Evolutionary conservation across 352 stramenopile species (phyloP).

Genomic region (Pythium dissimile): DNA sequence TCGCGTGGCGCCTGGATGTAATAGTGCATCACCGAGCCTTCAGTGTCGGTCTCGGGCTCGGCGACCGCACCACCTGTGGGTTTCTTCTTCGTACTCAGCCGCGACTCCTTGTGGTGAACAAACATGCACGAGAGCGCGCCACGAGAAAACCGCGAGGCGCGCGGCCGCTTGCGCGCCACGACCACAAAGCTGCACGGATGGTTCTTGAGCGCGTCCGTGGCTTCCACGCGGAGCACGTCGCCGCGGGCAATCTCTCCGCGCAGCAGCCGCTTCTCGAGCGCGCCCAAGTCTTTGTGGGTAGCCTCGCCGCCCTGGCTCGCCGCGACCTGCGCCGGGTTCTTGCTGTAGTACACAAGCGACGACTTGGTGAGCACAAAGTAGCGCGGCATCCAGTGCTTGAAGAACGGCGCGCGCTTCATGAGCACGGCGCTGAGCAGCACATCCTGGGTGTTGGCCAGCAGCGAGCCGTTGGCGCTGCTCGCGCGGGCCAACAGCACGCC

Average conservation of each 20-base stretch:
- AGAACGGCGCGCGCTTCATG: conserved; percentile 68
- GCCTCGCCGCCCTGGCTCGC: conserved; percentile 18
- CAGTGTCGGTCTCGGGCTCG: conserved; percentile 17
- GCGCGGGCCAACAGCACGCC: conserved; percentile 18
- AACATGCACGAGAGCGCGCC: conserved; percentile 41
- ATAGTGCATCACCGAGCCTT: conserved; percentile 52
- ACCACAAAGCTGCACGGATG: conserved; percentile 67
- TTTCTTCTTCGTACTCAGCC: conserved; percentile 30
- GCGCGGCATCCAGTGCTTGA: conserved; percentile 68
- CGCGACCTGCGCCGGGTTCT: conserved; percentile 40
- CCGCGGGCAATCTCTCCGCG: conserved; percentile 54
- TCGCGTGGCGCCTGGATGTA: conserved; percentile 68
- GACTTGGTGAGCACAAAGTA: conserved; percentile 63
- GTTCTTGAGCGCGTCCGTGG: conserved; percentile 52
- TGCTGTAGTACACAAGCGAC: conserved; percentile 68
- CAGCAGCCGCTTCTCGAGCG: conserved; percentile 56
- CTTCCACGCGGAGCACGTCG: conserved; percentile 63
- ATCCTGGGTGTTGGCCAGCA: conserved; percentile 31
- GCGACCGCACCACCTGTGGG: background rate
- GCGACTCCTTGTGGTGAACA: conserved; percentile 56
- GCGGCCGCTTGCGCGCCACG: conserved; percentile 49
- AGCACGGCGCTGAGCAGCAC: conserved; percentile 59
- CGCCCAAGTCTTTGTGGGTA: conserved; percentile 37
- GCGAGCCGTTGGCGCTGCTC: conserved; percentile 7
- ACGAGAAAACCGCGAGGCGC: conserved; percentile 17